Evolutionary conservation across 305 asterid genomes (phyloP), one percentile per base, ranked within the genome.

Genomic region (Euphrasia arctica): DNA sequence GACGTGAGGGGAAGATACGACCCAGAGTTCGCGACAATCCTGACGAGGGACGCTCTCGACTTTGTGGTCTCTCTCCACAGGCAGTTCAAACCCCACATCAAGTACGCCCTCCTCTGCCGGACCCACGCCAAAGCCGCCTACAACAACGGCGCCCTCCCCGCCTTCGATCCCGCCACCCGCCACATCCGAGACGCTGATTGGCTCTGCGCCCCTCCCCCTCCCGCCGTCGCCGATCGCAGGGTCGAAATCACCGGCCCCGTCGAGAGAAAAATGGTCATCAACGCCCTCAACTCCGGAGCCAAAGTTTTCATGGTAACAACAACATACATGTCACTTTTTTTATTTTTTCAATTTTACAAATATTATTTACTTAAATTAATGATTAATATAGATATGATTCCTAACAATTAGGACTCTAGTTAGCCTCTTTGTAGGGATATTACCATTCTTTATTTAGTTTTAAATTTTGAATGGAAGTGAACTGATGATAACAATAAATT

Each of bases 201-300:
- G 99, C 54, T 80, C 2, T 90, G 97, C 66, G 81, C 88, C 0
- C 15, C 95, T 5, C 83, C 80, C 15, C 99, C 97, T 0, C 80
- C 82, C 0, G 88, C 89, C 0, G 85, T 90, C 47, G 96, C 92
- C 11, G 99, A 90, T 64, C 77, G 99, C 68, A 75, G 90, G 69
- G 99, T 90, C 60, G 99, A 93, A 76, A 93, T 93, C 47, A 93
- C 99, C 4, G 99, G 97, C 0, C 99, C 99, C 0, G 96, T 88
- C 0, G 99, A 86, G 77, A 68, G 99, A 83, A 93, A 93, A 73
- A 90, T 93, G 99, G 52, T 90, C 78, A 93, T 93, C 68, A 93
- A 93, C 65, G 99, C 99, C 0, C 96, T 93, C 74, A 93, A 93
- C 58, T 93, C 96, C n/a, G 97, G 97, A 0, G 97, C 96, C 72